Base-by-base conservation (phyloP, 345 rosid species). In the Adansonia digitata region DNA sequence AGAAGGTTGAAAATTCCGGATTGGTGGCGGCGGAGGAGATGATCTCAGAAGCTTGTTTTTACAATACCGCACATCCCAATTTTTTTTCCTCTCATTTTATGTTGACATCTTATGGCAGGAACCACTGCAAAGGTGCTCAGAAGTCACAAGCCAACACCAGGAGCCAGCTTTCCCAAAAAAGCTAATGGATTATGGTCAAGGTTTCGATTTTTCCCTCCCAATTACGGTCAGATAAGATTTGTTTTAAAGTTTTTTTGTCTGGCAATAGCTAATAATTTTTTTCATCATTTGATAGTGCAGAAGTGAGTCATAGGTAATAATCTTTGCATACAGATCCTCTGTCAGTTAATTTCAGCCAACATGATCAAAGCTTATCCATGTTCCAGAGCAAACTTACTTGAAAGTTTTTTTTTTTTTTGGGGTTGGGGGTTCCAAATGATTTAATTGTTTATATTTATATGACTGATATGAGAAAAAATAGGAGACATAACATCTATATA, bases 1-100 rank as follows among this genome's bases (percentile, higher is more conserved):
- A 82, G 77, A 77, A 87, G 98, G 76, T 82, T 92, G 84, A 91
- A 88, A 87, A 82, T 91, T 67, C 91, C 93, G 40, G 97, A 94
- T 69, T 91, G 97, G 97, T 91, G 97, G 98, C 45, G 61, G 22
- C 77, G 82, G 73, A 81, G 80, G 71, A 74, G 82, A 83, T 75
- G 73, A 85, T 22, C 64, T 71, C 20, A 3, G 17, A 62, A 74
- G 72, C 56, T 79, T 48, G 42, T 49, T 45, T 45, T 46, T 3
- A 24, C 24, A 15, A 69, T 35, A 77, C 77, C 85, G 88, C 82
- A 89, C 74, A 85, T 84, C 75, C 77, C 78, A 68, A 74, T 74
- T 40, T 76, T 77, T 34, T 61, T 62, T 10, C 7, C 7, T 68
- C 72, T 74, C 56, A 22, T 20, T 66, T 45, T 20, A n/a, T 24